phyloP scores from a whole-genome alignment of 169 alveolate genomes.

The Plasmodium sp. region DNA sequence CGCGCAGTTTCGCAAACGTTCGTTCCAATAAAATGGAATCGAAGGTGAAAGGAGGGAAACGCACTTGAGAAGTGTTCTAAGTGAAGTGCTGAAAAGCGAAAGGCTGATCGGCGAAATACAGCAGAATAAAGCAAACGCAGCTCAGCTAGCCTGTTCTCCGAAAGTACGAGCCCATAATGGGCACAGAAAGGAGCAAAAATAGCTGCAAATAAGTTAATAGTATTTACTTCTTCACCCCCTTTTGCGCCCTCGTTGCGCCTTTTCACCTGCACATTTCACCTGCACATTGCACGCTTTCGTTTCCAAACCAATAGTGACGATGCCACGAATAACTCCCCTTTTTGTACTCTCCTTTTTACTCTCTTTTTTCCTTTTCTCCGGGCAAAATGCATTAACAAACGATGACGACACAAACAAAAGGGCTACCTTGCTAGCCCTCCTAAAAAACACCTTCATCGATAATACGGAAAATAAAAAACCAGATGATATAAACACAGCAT shows the following conservation, averaged over 20 bases:
- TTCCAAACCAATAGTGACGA: background rate
- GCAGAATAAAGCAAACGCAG: background rate
- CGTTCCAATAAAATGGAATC: background rate
- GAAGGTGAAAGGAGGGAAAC: background rate
- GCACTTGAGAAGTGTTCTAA: background rate
- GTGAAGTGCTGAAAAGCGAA: background rate
- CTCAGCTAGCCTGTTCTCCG: background rate
- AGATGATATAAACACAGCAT: constrained; percentile 20
- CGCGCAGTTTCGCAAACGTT: background rate
- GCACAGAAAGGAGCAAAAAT: background rate
- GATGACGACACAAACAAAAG: constrained; percentile 11
- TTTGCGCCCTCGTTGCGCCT: background rate
- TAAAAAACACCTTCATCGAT: constrained; percentile 36
- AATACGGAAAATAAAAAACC: constrained; percentile 12
- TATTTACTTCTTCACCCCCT: background rate
- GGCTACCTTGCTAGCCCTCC: constrained; percentile 39
- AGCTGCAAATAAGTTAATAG: background rate
- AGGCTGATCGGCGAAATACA: background rate
- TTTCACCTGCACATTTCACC: background rate
- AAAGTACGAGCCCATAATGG: background rate
- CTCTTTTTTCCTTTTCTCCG: constrained; percentile 1
- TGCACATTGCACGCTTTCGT: background rate
- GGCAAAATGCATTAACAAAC: constrained; percentile 12
- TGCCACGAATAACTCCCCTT: constrained; percentile 6
- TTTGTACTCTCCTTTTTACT: constrained; percentile 4